Evolutionary conservation across 164 flowering plant genomes (phyloP), one percentile per base, ranked within the genome.

Genomic region (Platanus orientalis): DNA sequence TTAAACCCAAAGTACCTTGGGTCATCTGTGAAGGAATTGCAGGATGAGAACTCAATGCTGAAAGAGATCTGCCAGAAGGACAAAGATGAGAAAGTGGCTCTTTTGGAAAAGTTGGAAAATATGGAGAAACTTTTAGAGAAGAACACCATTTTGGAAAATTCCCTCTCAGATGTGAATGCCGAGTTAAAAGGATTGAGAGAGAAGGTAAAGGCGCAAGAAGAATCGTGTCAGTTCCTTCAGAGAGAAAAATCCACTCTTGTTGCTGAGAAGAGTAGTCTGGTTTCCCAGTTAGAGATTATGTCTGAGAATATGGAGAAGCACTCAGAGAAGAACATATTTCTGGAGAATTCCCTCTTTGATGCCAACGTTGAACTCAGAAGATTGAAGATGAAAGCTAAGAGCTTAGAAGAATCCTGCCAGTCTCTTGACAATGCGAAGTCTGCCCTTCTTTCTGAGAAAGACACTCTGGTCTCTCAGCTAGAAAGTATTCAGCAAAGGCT

Each of bases 291-390:
- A 42, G 85, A 83, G 42, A 62, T 62, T 28, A 63, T 83, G 56
- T 80, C 81, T 28, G 80, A 83, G 67, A 87, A 76, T 50, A 75
- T 87, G 76, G 86, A 81, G 73, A 82, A 78, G 54, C 86, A 88
- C 62, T 52, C 80, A 54, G 89, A 81, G 76, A 84, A 78, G 72
- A 88, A 83, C 66, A 54, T 72, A 27, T 57, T 65, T 30, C 79
- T 90, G 68, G 95, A 94, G 69, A 80, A 67, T 63, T 81, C 90
- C 36, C 79, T 94, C 2, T 78, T 74, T 57, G 75, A 69, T 73
- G 88, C 84, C 54, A 83, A 76, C 70, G 60, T 63, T 66, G 92
- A 94, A 79, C 80, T 87, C 34, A 89, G 84, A 75, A 79, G 83
- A 42, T 67, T 81, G 69, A 79, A 84, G 63, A 72, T 47, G 32